phyloP scores from a whole-genome alignment of 257 asterid species.

The Nicotiana knightiana region DNA sequence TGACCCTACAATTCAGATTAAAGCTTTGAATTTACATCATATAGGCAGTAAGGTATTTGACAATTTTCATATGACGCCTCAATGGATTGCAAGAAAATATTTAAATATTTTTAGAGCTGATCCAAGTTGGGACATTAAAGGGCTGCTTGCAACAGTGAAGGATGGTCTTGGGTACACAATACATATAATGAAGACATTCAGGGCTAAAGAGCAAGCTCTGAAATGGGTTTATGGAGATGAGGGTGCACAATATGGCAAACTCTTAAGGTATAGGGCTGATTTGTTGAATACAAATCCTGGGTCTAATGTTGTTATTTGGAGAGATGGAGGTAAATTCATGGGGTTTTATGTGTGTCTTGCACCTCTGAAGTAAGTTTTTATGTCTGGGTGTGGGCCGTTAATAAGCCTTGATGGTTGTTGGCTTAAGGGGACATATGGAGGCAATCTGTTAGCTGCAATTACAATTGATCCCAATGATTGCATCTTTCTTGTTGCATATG shows the following conservation, averaged over 20 bases:
- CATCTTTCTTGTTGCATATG: background rate
- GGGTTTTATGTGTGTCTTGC: too few species aligned
- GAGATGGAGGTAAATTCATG: too few species aligned
- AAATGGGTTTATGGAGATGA: background rate
- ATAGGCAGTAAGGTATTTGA: too few species aligned
- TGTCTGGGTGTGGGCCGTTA: too few species aligned
- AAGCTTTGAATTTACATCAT: too few species aligned
- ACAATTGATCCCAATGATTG: background rate
- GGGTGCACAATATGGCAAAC: too few species aligned
- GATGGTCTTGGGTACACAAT: background rate
- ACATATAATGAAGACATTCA: background rate
- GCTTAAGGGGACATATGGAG: background rate
- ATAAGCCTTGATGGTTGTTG: background rate
- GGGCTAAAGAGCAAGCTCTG: background rate
- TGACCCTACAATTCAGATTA: too few species aligned
- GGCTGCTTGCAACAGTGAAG: background rate
- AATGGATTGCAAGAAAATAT: background rate
- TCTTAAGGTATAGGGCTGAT: too few species aligned
- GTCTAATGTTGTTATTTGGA: too few species aligned
- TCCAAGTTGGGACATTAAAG: background rate
- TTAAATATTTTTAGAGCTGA: background rate
- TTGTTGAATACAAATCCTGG: too few species aligned
- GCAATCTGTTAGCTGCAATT: background rate
- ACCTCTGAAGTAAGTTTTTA: too few species aligned
- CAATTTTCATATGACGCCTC: too few species aligned